These are phyloP conservation scores for Mucor circinelloides DNA, from an alignment of 371 early-diverging fungal genomes.

Conservation along the genomic window DNA sequence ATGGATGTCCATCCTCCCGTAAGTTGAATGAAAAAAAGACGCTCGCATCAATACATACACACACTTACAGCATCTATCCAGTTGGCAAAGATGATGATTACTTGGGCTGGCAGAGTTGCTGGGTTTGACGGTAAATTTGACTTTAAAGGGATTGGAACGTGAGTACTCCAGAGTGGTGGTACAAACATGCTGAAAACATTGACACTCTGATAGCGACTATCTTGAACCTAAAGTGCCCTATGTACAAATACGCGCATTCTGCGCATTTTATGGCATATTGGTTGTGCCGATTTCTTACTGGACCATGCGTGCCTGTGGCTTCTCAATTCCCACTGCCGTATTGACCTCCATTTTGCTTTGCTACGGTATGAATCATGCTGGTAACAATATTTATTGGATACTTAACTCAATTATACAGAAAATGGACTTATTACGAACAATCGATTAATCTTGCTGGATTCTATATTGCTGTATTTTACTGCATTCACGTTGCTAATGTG, in stretches of 20 bases:
- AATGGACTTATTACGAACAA: slow-evolving; percentile 88
- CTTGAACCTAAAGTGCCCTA: slow-evolving; percentile 41
- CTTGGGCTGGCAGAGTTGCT: slow-evolving; percentile 66
- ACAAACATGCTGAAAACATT: slow-evolving; percentile 8
- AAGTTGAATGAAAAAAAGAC: slow-evolving; percentile 55
- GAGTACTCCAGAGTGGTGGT: slow-evolving; percentile 51
- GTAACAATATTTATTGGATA: not conserved
- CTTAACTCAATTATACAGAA: slow-evolving; percentile 49
- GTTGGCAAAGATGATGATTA: slow-evolving; percentile 95
- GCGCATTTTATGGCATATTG: slow-evolving; percentile 40
- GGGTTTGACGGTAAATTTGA: slow-evolving; percentile 89
- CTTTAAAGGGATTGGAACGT: slow-evolving; percentile 88
- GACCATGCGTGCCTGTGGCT: slow-evolving; percentile 40
- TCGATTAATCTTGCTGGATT: slow-evolving; percentile 88
- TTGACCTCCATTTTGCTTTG: slow-evolving; percentile 47
- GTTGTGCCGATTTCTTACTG: slow-evolving; percentile 46
- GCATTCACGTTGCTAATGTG: slow-evolving; percentile 74
- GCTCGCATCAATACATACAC: slow-evolving; percentile 46
- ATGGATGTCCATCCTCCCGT: slow-evolving; percentile 85
- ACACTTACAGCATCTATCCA: not conserved
- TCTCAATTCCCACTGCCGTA: slow-evolving; percentile 35
- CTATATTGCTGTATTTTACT: slow-evolving; percentile 84
- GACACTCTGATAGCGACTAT: slow-evolving; percentile 33
- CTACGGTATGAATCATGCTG: slow-evolving; percentile 34
- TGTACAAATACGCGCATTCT: slow-evolving; percentile 40